Conservation (phyloP, 371 early-diverging fungal genomes). For the Mucor piriformis region DNA sequence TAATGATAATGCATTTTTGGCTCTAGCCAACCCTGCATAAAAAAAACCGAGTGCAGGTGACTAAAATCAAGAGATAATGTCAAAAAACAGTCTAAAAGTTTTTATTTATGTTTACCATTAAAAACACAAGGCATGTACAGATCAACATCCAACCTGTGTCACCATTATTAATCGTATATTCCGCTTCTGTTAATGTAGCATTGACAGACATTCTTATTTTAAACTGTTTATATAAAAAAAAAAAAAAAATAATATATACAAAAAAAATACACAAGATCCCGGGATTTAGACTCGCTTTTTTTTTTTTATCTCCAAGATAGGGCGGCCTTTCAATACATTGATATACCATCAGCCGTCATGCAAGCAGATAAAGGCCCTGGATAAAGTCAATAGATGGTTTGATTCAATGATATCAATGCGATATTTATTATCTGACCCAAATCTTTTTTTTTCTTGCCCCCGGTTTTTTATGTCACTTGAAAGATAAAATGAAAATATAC, state of each 20-base stretch:
- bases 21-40: constrained; percentile 84
- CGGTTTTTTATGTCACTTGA: too few relatives aligned
- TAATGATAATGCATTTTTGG: constrained; percentile 78
- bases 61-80: constrained; percentile 16
- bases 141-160: constrained; percentile 76
- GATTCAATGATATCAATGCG: background rate
- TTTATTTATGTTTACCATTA: constrained; percentile 35
- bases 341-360: background rate
- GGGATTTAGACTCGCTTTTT: background rate
- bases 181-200: background rate
- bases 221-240: background rate
- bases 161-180: constrained; percentile 48
- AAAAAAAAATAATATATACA: background rate
- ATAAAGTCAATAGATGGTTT: background rate
- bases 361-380: background rate
- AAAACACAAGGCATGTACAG: constrained; percentile 43
- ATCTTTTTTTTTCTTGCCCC: too few relatives aligned
- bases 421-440: too few relatives aligned
- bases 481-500: too few relatives aligned
- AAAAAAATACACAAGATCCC: background rate
- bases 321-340: background rate
- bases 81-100: background rate
- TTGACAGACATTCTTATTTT: background rate
- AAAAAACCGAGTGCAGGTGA: constrained; percentile 77
- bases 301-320: background rate